phyloP scores from a whole-genome alignment of 345 rosid species.

The Eucalyptus globulus region DNA sequence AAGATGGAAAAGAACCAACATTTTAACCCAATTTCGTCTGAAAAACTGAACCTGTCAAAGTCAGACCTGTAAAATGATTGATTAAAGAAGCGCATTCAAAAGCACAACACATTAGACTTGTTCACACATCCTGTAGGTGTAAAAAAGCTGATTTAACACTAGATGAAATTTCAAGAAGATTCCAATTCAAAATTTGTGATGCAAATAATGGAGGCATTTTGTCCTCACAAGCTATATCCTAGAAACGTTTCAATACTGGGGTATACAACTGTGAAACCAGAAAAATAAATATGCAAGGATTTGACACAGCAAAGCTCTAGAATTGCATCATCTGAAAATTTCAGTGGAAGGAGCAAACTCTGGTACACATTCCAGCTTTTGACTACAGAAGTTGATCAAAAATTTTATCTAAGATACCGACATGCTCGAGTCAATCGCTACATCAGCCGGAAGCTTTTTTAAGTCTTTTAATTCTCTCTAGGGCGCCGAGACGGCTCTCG shows the following conservation, averaged over 20 bases:
- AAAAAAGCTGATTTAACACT: background rate
- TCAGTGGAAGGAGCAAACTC: background rate
- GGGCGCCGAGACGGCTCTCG: conserved; percentile 50
- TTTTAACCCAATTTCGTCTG: background rate
- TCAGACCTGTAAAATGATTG: background rate
- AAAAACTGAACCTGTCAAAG: background rate
- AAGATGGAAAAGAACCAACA: background rate
- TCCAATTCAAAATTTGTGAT: background rate
- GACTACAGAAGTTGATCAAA: background rate
- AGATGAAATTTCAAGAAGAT: background rate
- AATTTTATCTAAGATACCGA: background rate
- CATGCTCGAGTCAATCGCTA: background rate
- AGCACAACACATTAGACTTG: background rate
- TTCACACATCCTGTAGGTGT: background rate
- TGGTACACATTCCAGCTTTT: background rate
- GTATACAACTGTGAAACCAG: background rate
- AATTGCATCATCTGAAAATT: background rate
- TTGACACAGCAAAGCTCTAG: background rate
- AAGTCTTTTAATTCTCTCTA: conserved; percentile 72
- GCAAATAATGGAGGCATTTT: background rate
- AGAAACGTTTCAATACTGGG: background rate
- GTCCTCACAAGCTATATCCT: background rate
- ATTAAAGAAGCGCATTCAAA: background rate
- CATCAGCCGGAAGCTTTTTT: conserved; percentile 5
- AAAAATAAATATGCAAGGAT: background rate